Evolutionary conservation across 306 rosid species (phyloP).

Genomic region (Castanopsis chinensis): DNA sequence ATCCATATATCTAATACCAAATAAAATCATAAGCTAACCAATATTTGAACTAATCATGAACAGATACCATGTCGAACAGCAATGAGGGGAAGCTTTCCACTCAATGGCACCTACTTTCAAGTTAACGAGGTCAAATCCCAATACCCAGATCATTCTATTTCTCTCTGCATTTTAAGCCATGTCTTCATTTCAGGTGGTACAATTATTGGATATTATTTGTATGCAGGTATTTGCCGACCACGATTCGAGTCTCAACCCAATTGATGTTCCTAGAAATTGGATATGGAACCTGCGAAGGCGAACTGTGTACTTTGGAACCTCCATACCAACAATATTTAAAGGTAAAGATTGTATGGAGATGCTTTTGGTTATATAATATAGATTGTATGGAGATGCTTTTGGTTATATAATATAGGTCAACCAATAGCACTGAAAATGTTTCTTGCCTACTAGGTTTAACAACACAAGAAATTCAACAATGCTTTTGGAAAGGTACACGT

Average conservation of each 20-base stretch:
- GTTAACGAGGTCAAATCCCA: slow-evolving; percentile 76
- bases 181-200: slow-evolving; percentile 20
- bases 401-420: not conserved
- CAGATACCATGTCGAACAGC: slow-evolving; percentile 98
- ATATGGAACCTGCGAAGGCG: slow-evolving; percentile 59
- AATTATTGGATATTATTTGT: slow-evolving; percentile 6
- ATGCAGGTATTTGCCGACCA: slow-evolving; percentile 66
- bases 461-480: slow-evolving; percentile 76
- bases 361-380: not conserved
- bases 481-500: slow-evolving; percentile 87
- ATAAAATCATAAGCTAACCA: slow-evolving; percentile 21
- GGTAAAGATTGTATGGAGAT: slow-evolving; percentile 39
- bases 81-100: slow-evolving; percentile 92
- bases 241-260: slow-evolving; percentile 51
- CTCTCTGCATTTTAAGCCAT: slow-evolving; percentile 14
- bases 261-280: slow-evolving; percentile 61
- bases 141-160: not conserved
- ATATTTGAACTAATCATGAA: slow-evolving; percentile 26
- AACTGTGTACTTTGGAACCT: slow-evolving; percentile 68
- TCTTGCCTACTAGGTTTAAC: slow-evolving; percentile 62
- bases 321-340: slow-evolving; percentile 63
- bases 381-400: slow-evolving; percentile 2
- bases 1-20: not conserved
- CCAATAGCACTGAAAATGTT: slow-evolving; percentile 20
- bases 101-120: slow-evolving; percentile 95